Percentiles rank a stretch among this genome's conserved stretches.
phyloP scores from a whole-genome alignment of 805 yeast species.

The Candida vartiovaarae region DNA sequence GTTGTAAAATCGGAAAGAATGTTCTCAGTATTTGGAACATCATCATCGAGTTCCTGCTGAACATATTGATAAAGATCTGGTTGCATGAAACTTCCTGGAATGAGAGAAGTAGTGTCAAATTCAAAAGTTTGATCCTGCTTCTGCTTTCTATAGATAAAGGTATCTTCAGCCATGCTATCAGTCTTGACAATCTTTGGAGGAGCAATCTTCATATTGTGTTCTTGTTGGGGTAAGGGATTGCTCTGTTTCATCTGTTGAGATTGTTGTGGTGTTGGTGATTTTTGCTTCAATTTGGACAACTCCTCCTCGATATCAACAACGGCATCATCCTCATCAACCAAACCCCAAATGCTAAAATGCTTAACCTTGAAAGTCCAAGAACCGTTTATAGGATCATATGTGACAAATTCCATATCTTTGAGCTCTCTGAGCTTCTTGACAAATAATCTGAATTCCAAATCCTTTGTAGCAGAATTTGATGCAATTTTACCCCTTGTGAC shows the following conservation, averaged over 20 bases:
- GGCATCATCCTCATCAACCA: slow-evolving; percentile 59
- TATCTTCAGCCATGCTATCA: slow-evolving; percentile 20
- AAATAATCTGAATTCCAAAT: slow-evolving; percentile 38
- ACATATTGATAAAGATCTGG: slow-evolving; percentile 8
- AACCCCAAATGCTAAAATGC: slow-evolving; percentile 94
- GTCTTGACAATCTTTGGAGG: slow-evolving; percentile 7
- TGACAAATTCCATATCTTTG: slow-evolving; percentile 71
- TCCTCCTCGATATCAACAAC: slow-evolving; percentile 42
- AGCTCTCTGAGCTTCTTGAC: slow-evolving; percentile 43
- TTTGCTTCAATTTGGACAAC: slow-evolving; percentile 21
- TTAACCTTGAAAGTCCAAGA: slow-evolving; percentile 76
- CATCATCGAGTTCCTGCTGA: slow-evolving; percentile 4
- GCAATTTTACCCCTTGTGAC: slow-evolving; percentile 19
- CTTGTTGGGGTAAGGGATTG: slow-evolving; percentile 1
- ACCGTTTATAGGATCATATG: slow-evolving; percentile 70
- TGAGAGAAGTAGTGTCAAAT: slow-evolving; percentile 15
- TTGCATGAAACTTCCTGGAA: slow-evolving; percentile 24
- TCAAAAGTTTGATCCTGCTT: slow-evolving; percentile 17
- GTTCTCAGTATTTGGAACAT: slow-evolving; percentile 5
- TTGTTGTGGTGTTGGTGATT: slow-evolving; percentile 8
- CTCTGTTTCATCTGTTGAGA: not conserved
- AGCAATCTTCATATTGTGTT: not conserved
- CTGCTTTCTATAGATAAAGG: slow-evolving; percentile 27
- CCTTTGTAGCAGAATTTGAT: slow-evolving; percentile 23
- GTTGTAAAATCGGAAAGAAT: slow-evolving; percentile 10